phyloP scores from a whole-genome alignment of 371 early-diverging fungal genomes.

The Vairimorpha ceranae region DNA sequence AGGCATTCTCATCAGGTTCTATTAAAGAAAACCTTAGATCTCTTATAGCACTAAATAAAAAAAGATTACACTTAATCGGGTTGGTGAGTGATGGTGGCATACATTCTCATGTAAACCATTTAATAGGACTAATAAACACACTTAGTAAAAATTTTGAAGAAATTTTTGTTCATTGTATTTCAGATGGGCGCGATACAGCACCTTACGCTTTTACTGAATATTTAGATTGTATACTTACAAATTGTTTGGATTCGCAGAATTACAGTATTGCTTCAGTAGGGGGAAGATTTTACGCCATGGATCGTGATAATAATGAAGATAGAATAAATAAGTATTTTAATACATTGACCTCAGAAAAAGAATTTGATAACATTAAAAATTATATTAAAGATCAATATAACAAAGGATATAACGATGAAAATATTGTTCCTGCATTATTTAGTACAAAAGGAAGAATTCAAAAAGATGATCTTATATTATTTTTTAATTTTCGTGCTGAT shows the following conservation, averaged over 20 bases:
- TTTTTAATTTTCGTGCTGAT: constrained; percentile 90
- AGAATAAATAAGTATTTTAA: constrained; percentile 83
- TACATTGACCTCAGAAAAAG: constrained; percentile 67
- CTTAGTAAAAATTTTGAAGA: constrained; percentile 77
- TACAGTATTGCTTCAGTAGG: constrained; percentile 80
- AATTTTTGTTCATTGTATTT: constrained; percentile 86
- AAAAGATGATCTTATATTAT: constrained; percentile 71
- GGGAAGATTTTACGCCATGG: constrained; percentile 99
- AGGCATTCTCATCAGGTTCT: constrained; percentile 13
- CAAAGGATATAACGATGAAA: constrained; percentile 54
- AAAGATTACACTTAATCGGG: constrained; percentile 78
- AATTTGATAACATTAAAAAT: constrained; percentile 1
- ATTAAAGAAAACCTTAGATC: constrained; percentile 13
- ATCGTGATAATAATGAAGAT: constrained; percentile 98
- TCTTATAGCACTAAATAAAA: constrained; percentile 62
- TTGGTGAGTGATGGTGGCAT: constrained; percentile 93
- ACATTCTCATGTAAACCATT: constrained; percentile 89
- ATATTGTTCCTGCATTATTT: constrained; percentile 48
- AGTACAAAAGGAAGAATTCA: constrained; percentile 68
- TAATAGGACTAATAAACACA: constrained; percentile 67
- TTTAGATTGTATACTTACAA: constrained; percentile 63
- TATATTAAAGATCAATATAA: constrained; percentile 20
- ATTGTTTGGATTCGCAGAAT: constrained; percentile 61
- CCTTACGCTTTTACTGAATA: constrained; percentile 68
- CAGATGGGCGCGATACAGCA: constrained; percentile 94